Base-by-base conservation (phyloP, 768 basidiomycete species). In the Auriculariales sp. region DNA sequence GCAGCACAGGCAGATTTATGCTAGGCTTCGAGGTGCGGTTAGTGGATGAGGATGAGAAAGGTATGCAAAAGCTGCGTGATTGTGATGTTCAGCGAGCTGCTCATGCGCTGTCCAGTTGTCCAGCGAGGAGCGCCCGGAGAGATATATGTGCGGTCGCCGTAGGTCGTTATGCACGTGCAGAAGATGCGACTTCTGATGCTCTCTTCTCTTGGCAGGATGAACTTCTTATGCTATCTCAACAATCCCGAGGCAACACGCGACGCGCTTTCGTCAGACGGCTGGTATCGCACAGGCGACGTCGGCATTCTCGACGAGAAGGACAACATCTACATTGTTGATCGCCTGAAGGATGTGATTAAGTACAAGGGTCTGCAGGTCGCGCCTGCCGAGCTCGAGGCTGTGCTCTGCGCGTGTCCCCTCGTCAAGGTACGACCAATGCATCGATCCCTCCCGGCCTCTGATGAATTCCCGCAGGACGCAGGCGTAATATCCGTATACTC, bases 261-360 rank as follows among this genome's bases (percentile, higher is more conserved):
- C 32, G 47, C 57, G 2, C 46, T 62, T 9, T 24, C 19, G 4
- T 12, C 39, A 19, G 24, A 44, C 19, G 39, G 39, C 17, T 44
- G 39, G 39, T 44, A 44, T 44, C 39, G 22, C 6, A 24, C 22
- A 44, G 39, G 39, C 7, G 39, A 44, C 3, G 19, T 44, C 15
- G 39, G 19, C 4, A 19, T 22, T 1, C 17, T 44, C 7, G 39
- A 44, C 19, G 22, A 22, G 39, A 19, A 44, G 19, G 39, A 25
- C 7, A 51, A 48, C 39, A n/a, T 60, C 6, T 54, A 15, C 15
- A 57, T 55, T 33, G 50, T 49, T 9, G 55, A 56, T 33, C 46
- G 54, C 5, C 31, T 57, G 17, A 58, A 59, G 54, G 57, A 62
- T 48, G 51, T 62, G 17, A 56, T 62, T 50, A 62, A 62, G 45